Percentiles rank a stretch among this genome's conserved stretches.
Conservation (phyloP, 2,329 filamentous ascomycete genomes). For the Penicillium hordei region DNA sequence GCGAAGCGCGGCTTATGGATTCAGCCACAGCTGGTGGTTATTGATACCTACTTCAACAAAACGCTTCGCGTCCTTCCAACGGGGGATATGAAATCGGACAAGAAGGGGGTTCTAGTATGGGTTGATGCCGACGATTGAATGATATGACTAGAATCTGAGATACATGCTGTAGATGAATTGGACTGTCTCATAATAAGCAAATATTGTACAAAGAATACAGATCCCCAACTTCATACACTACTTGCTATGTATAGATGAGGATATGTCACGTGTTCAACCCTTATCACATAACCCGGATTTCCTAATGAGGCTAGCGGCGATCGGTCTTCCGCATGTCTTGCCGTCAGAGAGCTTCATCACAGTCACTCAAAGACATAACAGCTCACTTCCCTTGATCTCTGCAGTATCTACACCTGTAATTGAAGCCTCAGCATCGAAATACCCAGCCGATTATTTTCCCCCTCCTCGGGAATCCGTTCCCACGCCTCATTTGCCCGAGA, state of each 20-base stretch:
- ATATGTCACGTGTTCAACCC: constrained; percentile 22
- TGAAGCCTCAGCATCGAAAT: background rate
- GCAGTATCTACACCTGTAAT: background rate
- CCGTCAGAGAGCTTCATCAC: constrained; percentile 27
- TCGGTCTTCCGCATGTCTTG: constrained; percentile 24
- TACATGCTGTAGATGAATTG: constrained; percentile 5
- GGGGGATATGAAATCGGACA: constrained; percentile 62
- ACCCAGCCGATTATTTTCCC: background rate
- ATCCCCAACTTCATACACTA: background rate
- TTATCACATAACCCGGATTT: constrained; percentile 20
- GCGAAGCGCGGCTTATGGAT: constrained; percentile 65
- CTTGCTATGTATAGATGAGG: background rate
- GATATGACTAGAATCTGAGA: background rate
- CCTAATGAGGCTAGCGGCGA: constrained; percentile 25
- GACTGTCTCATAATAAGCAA: background rate
- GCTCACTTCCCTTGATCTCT: background rate
- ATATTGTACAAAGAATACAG: background rate
- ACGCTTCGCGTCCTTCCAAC: constrained; percentile 77
- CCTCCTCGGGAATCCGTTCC: background rate
- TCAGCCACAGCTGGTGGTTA: constrained; percentile 70
- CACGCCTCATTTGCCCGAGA: background rate
- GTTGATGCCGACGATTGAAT: constrained; percentile 42
- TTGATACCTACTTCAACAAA: constrained; percentile 93
- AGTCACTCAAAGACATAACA: constrained; percentile 8
- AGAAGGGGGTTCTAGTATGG: constrained; percentile 51